These are phyloP conservation scores for Zygosaccharomyces pseudobailii DNA, from an alignment of 1,139 yeast species.

Conservation along the genomic window DNA sequence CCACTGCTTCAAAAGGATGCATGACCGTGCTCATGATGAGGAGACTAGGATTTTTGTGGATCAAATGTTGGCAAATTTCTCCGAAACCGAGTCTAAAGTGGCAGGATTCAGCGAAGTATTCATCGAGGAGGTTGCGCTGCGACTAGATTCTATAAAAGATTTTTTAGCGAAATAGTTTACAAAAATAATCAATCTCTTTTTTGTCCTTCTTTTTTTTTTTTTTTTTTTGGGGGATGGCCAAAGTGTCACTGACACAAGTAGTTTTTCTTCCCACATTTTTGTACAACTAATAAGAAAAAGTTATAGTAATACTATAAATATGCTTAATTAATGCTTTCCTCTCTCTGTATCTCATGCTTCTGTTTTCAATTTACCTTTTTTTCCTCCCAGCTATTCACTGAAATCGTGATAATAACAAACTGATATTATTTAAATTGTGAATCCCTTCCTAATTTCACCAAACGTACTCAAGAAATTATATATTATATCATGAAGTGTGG, in stretches of 20 bases:
- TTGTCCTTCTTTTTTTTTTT: neutral
- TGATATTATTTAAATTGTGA: no score
- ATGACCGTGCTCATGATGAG: slow-evolving; percentile 44
- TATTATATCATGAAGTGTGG: slow-evolving; percentile 4
- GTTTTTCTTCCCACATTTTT: neutral
- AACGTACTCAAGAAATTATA: neutral
- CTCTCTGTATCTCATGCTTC: neutral
- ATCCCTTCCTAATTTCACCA: no score
- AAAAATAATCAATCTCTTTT: neutral
- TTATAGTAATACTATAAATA: neutral
- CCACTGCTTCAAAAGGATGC: slow-evolving; percentile 42
- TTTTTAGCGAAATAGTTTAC: slow-evolving; percentile 15
- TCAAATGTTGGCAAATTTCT: slow-evolving; percentile 38
- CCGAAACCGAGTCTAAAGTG: slow-evolving; percentile 45
- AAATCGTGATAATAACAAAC: no score
- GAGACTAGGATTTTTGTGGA: slow-evolving; percentile 45
- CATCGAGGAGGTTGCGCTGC: slow-evolving; percentile 51
- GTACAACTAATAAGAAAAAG: neutral
- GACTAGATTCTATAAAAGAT: slow-evolving; percentile 30
- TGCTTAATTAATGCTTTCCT: neutral
- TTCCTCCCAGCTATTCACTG: neutral
- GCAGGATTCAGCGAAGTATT: slow-evolving; percentile 64
- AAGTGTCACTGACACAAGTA: neutral
- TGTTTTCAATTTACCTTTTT: neutral
- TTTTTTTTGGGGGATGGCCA: neutral